A percentile compares a stretch with the other conserved stretches of the same genome.
Evolutionary conservation across 306 rosid genomes (phyloP).

Genomic region (Pterocarpus santalinus): DNA sequence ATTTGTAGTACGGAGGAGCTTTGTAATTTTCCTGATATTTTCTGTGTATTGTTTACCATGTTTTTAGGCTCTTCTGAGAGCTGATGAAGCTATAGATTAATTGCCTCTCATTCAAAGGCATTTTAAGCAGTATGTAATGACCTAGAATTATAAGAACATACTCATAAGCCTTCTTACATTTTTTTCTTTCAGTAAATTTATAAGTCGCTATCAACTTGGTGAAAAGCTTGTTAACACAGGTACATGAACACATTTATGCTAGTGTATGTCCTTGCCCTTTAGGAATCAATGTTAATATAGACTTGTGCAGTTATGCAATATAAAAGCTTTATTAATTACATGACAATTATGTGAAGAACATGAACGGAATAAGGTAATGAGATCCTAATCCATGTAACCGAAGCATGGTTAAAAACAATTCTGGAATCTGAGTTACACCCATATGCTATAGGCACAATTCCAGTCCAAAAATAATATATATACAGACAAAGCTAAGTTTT

Average conservation of each 20-base stretch:
- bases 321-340: not conserved
- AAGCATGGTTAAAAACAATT: not conserved
- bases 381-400: not conserved
- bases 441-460: not conserved
- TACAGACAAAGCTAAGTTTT: not conserved
- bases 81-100: too few species aligned
- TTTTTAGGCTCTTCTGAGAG: too few species aligned
- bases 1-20: too few species aligned
- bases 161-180: too few species aligned
- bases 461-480: slow-evolving; percentile 10
- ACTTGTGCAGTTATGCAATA: not conserved
- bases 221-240: too few species aligned
- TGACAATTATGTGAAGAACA: not conserved
- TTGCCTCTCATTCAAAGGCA: too few species aligned
- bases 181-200: too few species aligned
- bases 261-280: not conserved
- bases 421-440: not conserved
- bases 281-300: not conserved
- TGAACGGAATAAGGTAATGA: not conserved
- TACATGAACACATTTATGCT: not conserved
- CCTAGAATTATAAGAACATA: too few species aligned
- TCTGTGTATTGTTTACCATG: too few species aligned
- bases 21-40: too few species aligned
- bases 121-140: too few species aligned
- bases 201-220: too few species aligned